These are phyloP conservation scores for Carpinus viminea DNA, from an alignment of 306 rosid species.

Conservation along the genomic window DNA sequence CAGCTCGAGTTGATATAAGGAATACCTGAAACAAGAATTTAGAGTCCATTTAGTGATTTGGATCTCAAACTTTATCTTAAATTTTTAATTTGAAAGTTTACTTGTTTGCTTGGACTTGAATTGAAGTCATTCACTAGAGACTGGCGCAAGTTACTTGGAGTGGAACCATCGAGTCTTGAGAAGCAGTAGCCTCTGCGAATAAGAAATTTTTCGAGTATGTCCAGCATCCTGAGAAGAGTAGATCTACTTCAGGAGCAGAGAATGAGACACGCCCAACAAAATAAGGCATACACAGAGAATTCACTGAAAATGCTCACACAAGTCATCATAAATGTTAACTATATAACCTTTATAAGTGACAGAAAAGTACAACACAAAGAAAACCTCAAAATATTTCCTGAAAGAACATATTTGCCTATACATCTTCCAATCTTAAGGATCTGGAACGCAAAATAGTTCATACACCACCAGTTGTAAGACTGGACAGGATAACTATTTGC, in stretches of 20 bases:
- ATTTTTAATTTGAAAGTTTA: constrained; percentile 27
- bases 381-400: no score
- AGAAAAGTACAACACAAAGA: no score
- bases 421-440: background rate
- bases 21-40: constrained; percentile 63
- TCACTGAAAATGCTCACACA: constrained; percentile 17
- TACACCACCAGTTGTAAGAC: no score
- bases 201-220: constrained; percentile 86
- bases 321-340: background rate
- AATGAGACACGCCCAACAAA: background rate
- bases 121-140: constrained; percentile 86
- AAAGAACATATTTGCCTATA: background rate
- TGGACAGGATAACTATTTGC: no score
- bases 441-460: no score
- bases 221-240: constrained; percentile 74
- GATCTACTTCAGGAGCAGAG: constrained; percentile 35
- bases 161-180: constrained; percentile 95
- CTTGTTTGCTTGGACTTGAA: constrained; percentile 93
- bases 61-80: constrained; percentile 20
- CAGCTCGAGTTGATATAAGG: constrained; percentile 93
- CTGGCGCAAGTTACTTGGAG: constrained; percentile 83
- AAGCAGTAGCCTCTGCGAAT: constrained; percentile 85
- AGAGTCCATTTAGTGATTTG: constrained; percentile 14
- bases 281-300: constrained; percentile 5
- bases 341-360: background rate